phyloP scores from a whole-genome alignment of 441 rosid genomes.

The Sinapis alba region DNA sequence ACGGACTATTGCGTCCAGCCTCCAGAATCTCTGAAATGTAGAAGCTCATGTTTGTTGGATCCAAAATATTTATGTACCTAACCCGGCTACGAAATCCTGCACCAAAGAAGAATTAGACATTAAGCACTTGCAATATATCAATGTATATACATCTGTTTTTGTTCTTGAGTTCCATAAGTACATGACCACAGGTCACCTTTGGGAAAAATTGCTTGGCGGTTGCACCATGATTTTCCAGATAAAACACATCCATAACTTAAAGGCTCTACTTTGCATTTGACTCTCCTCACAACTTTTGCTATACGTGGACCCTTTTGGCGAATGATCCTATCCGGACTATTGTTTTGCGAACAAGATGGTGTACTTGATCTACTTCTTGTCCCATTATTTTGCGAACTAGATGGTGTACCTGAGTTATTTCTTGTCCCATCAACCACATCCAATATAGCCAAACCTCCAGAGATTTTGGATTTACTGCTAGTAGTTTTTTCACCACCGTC shows the following conservation, averaged over 20 bases:
- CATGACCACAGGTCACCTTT: conserved; percentile 55
- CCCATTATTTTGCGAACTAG: conserved; percentile 70
- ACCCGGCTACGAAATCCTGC: conserved; percentile 97
- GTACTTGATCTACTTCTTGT: conserved; percentile 47
- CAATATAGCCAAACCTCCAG: conserved; percentile 46
- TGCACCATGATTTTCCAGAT: conserved; percentile 90
- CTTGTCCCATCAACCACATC: conserved; percentile 48
- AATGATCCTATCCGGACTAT: conserved; percentile 62
- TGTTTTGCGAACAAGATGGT: conserved; percentile 69
- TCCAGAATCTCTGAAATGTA: conserved; percentile 93
- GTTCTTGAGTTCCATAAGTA: conserved; percentile 12
- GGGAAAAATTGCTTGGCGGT: conserved; percentile 88
- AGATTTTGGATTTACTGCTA: conserved; percentile 47
- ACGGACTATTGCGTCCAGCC: conserved; percentile 72
- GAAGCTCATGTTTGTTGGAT: conserved; percentile 77
- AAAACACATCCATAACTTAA: conserved; percentile 78
- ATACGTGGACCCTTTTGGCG: conserved; percentile 99
- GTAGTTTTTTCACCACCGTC: conserved; percentile 41
- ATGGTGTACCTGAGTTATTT: conserved; percentile 48
- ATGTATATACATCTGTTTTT: not conserved
- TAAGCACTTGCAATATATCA: not conserved
- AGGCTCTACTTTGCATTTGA: conserved; percentile 93
- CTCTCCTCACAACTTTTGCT: conserved; percentile 97
- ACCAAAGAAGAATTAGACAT: conserved; percentile 36
- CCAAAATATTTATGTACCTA: conserved; percentile 74